These are phyloP conservation scores for Orbilia oligospora DNA, from an alignment of 2,329 filamentous ascomycete species.

Conservation along the genomic window DNA sequence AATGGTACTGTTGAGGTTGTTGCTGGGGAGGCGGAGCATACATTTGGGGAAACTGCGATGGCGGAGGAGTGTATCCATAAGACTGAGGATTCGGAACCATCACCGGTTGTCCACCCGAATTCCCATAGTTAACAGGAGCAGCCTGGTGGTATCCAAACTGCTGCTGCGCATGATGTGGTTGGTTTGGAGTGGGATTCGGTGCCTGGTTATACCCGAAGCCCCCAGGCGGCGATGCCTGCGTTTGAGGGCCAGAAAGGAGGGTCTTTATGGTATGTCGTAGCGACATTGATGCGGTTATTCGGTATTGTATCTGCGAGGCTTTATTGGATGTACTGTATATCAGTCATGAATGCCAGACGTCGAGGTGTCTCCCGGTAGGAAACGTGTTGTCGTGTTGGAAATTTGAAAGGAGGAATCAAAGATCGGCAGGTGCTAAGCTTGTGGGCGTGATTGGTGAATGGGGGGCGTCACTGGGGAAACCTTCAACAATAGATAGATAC, in stretches of 20 bases:
- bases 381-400: slow-evolving; percentile 29
- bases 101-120: not conserved
- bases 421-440: not conserved
- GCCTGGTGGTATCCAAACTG: slow-evolving; percentile 20
- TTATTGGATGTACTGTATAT: too few species aligned
- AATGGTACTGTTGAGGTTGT: slow-evolving; percentile 6
- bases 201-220: slow-evolving; percentile 23
- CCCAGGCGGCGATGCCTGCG: slow-evolving; percentile 10
- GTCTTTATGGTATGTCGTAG: slow-evolving; percentile 52
- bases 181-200: too few species aligned
- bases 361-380: too few species aligned
- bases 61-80: slow-evolving; percentile 1
- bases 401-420: not conserved
- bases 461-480: too few species aligned
- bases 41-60: not conserved
- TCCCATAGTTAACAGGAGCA: not conserved
- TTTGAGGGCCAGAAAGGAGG: slow-evolving; percentile 47
- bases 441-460: not conserved
- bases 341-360: too few species aligned
- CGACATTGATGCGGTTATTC: slow-evolving; percentile 33
- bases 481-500: too few species aligned
- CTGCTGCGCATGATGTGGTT: not conserved
- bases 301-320: too few species aligned
- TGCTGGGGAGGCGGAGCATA: slow-evolving; percentile 9
- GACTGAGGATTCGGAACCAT: not conserved